Conservation (phyloP, 768 basidiomycete species). For the Mycena alexandri region DNA sequence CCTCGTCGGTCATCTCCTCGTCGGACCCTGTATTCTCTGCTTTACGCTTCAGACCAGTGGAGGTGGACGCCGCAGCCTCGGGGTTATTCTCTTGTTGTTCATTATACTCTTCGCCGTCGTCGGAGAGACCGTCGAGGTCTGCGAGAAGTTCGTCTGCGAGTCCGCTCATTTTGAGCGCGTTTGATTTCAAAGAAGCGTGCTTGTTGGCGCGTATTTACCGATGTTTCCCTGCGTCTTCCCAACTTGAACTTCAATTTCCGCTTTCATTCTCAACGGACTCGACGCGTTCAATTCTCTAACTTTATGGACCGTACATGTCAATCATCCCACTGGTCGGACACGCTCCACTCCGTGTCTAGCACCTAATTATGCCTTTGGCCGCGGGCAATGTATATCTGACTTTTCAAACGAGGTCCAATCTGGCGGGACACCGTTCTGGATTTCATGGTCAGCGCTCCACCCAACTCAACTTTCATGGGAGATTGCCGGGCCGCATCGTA, state of each 20-base stretch:
- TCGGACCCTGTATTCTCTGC: slow-evolving; percentile 62
- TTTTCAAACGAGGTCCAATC: slow-evolving; percentile 16
- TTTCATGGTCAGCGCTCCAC: slow-evolving; percentile 8
- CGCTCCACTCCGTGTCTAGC: slow-evolving; percentile 13
- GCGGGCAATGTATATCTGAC: slow-evolving; percentile 18
- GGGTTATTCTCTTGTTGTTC: slow-evolving; percentile 52
- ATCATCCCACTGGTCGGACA: not conserved
- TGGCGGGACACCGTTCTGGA: slow-evolving; percentile 5
- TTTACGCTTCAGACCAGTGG: slow-evolving; percentile 72
- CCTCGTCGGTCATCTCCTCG: slow-evolving; percentile 68
- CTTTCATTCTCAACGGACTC: no score
- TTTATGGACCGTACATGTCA: no score
- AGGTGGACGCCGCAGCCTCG: slow-evolving; percentile 40
- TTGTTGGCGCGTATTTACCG: slow-evolving; percentile 9
- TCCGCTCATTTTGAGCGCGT: slow-evolving; percentile 68
- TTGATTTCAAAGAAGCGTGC: not conserved
- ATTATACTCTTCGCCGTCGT: slow-evolving; percentile 67
- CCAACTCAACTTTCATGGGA: slow-evolving; percentile 2
- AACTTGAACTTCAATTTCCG: no score
- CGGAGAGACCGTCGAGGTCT: slow-evolving; percentile 90
- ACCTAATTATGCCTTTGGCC: slow-evolving; percentile 22
- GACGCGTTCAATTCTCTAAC: not conserved
- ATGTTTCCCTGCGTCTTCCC: no score
- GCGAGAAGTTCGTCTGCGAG: slow-evolving; percentile 94
- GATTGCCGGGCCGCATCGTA: slow-evolving; percentile 27